Conservation (phyloP, 352 stramenopile species). For the Thraustotheca clavata region DNA sequence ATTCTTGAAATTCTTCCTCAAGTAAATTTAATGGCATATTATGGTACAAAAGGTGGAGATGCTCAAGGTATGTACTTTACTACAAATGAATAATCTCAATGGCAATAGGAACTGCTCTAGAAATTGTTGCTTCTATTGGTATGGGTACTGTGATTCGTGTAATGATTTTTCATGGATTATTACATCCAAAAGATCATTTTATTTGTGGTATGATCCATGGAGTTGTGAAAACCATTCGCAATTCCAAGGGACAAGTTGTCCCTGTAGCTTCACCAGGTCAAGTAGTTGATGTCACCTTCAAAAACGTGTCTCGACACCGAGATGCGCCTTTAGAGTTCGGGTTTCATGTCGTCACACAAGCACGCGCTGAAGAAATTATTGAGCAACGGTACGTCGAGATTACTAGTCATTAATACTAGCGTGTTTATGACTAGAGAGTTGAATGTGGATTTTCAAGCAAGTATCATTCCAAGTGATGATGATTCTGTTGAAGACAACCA, state of each 20-base stretch:
- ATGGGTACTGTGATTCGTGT: constrained; percentile 62
- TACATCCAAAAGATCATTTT: constrained; percentile 67
- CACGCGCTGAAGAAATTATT: constrained; percentile 54
- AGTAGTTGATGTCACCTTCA: constrained; percentile 74
- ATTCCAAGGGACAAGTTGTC: constrained; percentile 51
- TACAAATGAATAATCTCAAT: not conserved
- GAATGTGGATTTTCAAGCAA: constrained; percentile 60
- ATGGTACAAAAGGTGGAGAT: constrained; percentile 19
- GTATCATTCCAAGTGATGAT: constrained; percentile 28
- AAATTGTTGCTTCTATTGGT: constrained; percentile 57
- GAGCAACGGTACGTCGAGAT: constrained; percentile 45
- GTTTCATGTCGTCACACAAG: constrained; percentile 63
- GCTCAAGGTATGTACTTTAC: constrained; percentile 25
- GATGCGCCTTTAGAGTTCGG: constrained; percentile 73
- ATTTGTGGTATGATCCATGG: constrained; percentile 81
- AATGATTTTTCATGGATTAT: constrained; percentile 53
- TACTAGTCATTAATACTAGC: not conserved
- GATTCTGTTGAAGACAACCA: constrained; percentile 34
- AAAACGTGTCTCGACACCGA: constrained; percentile 73
- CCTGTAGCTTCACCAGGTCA: constrained; percentile 43
- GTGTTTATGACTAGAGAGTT: constrained; percentile 36
- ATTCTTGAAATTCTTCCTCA: constrained; percentile 31
- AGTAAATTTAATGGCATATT: constrained; percentile 22
- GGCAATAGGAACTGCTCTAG: constrained; percentile 50
- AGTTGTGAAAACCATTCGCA: constrained; percentile 48